These are phyloP conservation scores for Trametes meyenii DNA, from an alignment of 768 basidiomycete genomes.

Conservation along the genomic window DNA sequence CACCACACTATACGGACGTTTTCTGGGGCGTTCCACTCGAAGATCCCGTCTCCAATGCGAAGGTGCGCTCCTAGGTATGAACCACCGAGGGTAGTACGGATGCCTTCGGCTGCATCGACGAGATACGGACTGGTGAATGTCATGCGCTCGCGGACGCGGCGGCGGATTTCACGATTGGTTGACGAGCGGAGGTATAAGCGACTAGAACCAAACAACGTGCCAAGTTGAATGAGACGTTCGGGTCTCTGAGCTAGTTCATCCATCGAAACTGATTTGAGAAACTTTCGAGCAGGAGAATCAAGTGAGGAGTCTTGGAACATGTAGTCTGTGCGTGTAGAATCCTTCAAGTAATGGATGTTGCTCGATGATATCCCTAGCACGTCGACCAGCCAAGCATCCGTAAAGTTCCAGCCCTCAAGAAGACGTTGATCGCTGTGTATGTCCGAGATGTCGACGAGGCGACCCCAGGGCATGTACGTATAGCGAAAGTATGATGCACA, in stretches of 20 bases:
- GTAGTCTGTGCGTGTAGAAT: constrained; percentile 62
- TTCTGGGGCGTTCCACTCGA: constrained; percentile 43
- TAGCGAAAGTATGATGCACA: constrained; percentile 64
- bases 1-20: constrained; percentile 59
- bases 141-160: constrained; percentile 58
- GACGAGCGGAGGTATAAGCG: constrained; percentile 55
- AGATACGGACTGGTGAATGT: constrained; percentile 54
- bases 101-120: constrained; percentile 43
- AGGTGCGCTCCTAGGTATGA: constrained; percentile 66
- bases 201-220: constrained; percentile 77
- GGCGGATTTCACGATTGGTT: constrained; percentile 46
- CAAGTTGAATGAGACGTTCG: constrained; percentile 65
- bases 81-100: constrained; percentile 46
- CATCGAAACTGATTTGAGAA: constrained; percentile 46
- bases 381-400: constrained; percentile 48
- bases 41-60: constrained; percentile 69
- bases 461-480: constrained; percentile 70
- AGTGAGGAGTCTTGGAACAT: constrained; percentile 52
- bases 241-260: constrained; percentile 41
- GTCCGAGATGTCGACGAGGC: constrained; percentile 58
- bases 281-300: constrained; percentile 39
- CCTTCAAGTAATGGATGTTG: constrained; percentile 54
- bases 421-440: constrained; percentile 45
- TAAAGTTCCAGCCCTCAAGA: constrained; percentile 53
- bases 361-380: constrained; percentile 39